phyloP scores from a whole-genome alignment of 768 basidiomycete species.

The Boletus reticuloceps region DNA sequence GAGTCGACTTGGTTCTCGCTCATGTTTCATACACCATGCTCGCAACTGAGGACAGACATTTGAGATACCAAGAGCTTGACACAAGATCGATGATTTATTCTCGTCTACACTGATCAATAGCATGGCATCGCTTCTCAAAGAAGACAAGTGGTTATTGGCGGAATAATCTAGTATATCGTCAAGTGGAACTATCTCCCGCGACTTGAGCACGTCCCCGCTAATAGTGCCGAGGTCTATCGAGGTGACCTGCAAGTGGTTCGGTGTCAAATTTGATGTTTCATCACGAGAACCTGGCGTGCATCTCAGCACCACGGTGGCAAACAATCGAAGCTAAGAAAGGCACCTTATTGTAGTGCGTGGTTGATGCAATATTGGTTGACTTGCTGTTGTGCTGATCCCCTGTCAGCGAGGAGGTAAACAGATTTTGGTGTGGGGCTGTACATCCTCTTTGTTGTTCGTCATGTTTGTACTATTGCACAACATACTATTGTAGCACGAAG shows the following conservation, averaged over 20 bases:
- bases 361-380: too few relatives aligned
- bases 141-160: too few relatives aligned
- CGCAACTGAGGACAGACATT: neutral
- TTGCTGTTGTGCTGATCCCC: neutral
- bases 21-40: neutral
- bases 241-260: conserved; percentile 1
- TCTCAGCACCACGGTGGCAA: neutral
- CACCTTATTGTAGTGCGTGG: neutral
- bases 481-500: too few relatives aligned
- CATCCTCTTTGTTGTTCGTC: too few relatives aligned
- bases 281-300: conserved; percentile 1
- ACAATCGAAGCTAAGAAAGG: neutral
- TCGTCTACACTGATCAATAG: neutral
- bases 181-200: neutral
- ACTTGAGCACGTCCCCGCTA: neutral
- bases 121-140: neutral
- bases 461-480: too few relatives aligned
- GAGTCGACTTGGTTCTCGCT: neutral
- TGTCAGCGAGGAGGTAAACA: neutral
- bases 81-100: neutral
- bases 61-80: neutral
- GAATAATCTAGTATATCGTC: neutral
- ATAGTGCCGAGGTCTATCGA: neutral
- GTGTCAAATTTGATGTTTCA: neutral
- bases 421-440: neutral